These are phyloP conservation scores for Rhodotorula glutinis DNA, from an alignment of 1,284 basidiomycete genomes.

Conservation along the genomic window DNA sequence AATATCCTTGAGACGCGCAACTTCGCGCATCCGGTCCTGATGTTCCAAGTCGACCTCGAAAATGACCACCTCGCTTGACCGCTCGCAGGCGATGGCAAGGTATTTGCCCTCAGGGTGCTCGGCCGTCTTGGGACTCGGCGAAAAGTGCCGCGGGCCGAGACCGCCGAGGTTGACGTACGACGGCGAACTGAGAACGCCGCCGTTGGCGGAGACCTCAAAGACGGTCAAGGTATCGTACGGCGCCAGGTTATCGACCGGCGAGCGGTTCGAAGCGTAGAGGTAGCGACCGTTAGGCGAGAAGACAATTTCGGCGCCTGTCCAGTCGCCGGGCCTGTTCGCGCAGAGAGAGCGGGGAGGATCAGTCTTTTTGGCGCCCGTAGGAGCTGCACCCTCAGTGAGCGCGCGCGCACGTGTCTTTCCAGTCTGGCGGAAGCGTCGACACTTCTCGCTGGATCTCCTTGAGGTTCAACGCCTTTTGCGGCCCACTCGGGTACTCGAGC, in stretches of 20 bases:
- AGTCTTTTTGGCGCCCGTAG: too few relatives aligned
- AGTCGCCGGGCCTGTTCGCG: slow-evolving; percentile 2
- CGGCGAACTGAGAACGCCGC: slow-evolving; percentile 1
- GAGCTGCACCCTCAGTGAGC: not conserved
- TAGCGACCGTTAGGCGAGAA: slow-evolving; percentile 9
- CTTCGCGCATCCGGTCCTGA: slow-evolving; percentile 15
- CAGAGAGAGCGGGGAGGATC: not conserved
- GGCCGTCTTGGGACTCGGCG: slow-evolving; percentile 8
- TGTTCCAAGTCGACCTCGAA: slow-evolving; percentile 8
- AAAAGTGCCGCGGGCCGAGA: slow-evolving; percentile 26
- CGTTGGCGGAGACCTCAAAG: slow-evolving; percentile 15
- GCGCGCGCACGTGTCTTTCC: not conserved
- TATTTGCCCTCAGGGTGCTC: slow-evolving; percentile 11
- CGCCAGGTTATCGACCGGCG: slow-evolving; percentile 24
- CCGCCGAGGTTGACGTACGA: slow-evolving; percentile 16
- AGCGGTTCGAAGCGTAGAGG: slow-evolving; percentile 35
- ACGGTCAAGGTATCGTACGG: slow-evolving; percentile 26
- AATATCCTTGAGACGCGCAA: slow-evolving; percentile 19
- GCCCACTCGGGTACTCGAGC: slow-evolving; percentile 16
- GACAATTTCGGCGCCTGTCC: slow-evolving; percentile 32
- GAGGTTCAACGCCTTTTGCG: slow-evolving; percentile 1
- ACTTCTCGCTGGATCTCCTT: slow-evolving; percentile 11
- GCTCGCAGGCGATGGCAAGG: slow-evolving; percentile 26
- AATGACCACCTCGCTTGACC: slow-evolving; percentile 30
- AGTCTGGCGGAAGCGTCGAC: slow-evolving; percentile 21